These are phyloP conservation scores for Albatrellus ellisii DNA, from an alignment of 768 basidiomycete genomes.

Conservation along the genomic window DNA sequence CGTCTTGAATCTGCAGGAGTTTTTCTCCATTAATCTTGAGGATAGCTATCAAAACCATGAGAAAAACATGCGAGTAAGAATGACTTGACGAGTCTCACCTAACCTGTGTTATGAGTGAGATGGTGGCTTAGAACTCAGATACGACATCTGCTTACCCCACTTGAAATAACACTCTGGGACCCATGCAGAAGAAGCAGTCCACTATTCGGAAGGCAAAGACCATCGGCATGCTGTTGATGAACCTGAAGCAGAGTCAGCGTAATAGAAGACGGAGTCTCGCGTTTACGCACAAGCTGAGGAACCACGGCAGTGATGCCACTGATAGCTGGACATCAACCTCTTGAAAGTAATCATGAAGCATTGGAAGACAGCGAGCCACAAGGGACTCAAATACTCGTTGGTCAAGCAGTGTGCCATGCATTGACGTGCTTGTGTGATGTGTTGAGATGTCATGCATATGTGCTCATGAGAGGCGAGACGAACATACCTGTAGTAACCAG, in stretches of 20 bases:
- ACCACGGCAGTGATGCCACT: slow-evolving; percentile 96
- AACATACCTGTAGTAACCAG: slow-evolving; percentile 90
- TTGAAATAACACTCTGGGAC: slow-evolving; percentile 96
- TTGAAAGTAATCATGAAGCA: slow-evolving; percentile 89
- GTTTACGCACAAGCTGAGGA: slow-evolving; percentile 76
- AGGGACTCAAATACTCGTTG: slow-evolving; percentile 96
- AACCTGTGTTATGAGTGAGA: slow-evolving; percentile 26
- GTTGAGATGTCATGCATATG: slow-evolving; percentile 5
- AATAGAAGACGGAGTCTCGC: neutral
- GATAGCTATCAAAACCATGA: slow-evolving; percentile 43
- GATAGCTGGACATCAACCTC: slow-evolving; percentile 91
- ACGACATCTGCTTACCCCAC: slow-evolving; percentile 57
- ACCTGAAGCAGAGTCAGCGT: slow-evolving; percentile 27
- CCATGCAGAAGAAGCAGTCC: slow-evolving; percentile 98
- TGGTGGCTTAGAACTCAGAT: neutral
- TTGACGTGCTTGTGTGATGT: slow-evolving; percentile 59
- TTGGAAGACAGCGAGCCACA: slow-evolving; percentile 78
- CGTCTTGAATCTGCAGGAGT: slow-evolving; percentile 86
- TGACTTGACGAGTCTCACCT: slow-evolving; percentile 28
- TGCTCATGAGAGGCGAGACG: neutral
- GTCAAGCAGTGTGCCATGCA: slow-evolving; percentile 98
- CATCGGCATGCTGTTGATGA: slow-evolving; percentile 92
- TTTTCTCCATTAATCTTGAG: slow-evolving; percentile 96
- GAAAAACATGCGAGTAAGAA: neutral
- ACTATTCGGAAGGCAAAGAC: slow-evolving; percentile 97